A percentile compares a stretch with the other conserved stretches of the same genome.
phyloP scores from a whole-genome alignment of 2,329 filamentous ascomycete species.

The Fusarium pilosicola region DNA sequence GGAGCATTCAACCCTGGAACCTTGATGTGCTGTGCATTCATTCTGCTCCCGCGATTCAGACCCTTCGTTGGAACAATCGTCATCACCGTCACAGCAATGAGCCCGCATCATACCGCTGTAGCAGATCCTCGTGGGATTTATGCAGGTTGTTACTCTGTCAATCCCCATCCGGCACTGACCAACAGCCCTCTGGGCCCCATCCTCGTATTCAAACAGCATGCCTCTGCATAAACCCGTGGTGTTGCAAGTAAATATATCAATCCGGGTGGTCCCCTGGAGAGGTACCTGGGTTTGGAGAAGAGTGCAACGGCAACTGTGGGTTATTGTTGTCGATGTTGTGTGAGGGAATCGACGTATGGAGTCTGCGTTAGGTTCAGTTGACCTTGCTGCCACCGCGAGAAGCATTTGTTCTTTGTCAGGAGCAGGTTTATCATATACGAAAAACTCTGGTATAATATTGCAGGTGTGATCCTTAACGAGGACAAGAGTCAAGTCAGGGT shows the following conservation, averaged over 20 bases:
- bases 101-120: neutral
- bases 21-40: neutral
- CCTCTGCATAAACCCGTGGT: neutral
- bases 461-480: neutral
- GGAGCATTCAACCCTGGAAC: neutral
- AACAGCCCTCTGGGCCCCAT: neutral
- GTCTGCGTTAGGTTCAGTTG: neutral
- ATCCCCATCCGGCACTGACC: neutral
- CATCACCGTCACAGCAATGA: neutral
- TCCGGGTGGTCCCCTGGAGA: neutral
- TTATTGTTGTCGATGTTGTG: neutral
- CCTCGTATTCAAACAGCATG: neutral
- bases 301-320: neutral
- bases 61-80: neutral
- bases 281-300: neutral
- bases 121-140: neutral
- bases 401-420: neutral
- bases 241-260: neutral
- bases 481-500: neutral
- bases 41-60: neutral
- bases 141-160: neutral
- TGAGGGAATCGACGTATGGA: neutral
- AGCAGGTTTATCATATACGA: neutral
- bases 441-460: neutral
- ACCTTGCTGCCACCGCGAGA: neutral